These are phyloP conservation scores for Peronospora farinosa DNA, from an alignment of 352 stramenopile genomes.

Conservation along the genomic window DNA sequence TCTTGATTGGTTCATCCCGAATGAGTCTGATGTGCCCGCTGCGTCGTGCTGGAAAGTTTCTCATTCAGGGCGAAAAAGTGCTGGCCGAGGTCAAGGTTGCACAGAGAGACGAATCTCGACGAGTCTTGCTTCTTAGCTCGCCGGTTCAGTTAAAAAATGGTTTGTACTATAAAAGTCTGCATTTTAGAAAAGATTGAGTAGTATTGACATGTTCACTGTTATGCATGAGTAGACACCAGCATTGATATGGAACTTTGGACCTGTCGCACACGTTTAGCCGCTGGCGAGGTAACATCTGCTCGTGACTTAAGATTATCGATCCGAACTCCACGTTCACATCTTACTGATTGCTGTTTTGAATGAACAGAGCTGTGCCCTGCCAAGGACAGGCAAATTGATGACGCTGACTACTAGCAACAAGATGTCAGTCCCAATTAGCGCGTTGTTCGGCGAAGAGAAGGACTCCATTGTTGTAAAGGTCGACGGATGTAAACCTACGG, in stretches of 20 bases:
- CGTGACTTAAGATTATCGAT: not conserved
- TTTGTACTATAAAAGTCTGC: constrained; percentile 17
- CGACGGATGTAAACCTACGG: constrained; percentile 74
- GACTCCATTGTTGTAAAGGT: constrained; percentile 84
- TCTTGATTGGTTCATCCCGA: constrained; percentile 59
- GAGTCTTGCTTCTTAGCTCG: constrained; percentile 79
- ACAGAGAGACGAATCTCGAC: constrained; percentile 76
- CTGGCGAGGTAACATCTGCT: constrained; percentile 39
- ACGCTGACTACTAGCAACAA: constrained; percentile 65
- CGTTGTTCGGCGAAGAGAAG: constrained; percentile 72
- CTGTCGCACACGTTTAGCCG: constrained; percentile 39
- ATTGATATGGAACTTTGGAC: constrained; percentile 84
- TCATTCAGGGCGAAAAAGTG: constrained; percentile 82
- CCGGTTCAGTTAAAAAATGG: constrained; percentile 86
- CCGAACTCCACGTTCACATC: not conserved
- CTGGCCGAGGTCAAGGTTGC: constrained; percentile 85
- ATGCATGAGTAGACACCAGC: constrained; percentile 42
- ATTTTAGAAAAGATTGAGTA: not conserved
- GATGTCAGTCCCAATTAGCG: constrained; percentile 74
- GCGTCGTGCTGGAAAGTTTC: constrained; percentile 79
- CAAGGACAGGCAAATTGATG: constrained; percentile 38
- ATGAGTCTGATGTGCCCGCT: constrained; percentile 80
- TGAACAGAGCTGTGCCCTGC: constrained; percentile 35
- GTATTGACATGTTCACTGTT: constrained; percentile 9
- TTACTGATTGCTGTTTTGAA: constrained; percentile 1